Percentiles rank a stretch among this genome's conserved stretches.
Evolutionary conservation across 2,329 filamentous ascomycete species (phyloP).

Genomic region (Fusarium illudens): DNA sequence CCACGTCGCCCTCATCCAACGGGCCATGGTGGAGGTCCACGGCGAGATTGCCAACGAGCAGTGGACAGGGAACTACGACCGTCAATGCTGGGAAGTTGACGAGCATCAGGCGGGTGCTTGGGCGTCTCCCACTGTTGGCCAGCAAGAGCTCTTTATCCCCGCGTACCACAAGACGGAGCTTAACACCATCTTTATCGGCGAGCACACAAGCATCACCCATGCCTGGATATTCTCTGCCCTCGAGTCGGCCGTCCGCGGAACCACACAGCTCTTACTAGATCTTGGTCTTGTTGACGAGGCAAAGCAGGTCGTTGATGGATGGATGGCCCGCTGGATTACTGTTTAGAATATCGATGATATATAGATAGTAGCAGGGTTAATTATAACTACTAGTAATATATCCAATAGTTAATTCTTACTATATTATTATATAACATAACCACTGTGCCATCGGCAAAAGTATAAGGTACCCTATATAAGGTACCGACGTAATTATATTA

Average conservation of each 20-base stretch:
- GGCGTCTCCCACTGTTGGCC: constrained; percentile 59
- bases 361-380: too few relatives aligned
- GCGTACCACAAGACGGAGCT: constrained; percentile 69
- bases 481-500: too few relatives aligned
- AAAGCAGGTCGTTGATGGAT: constrained; percentile 62
- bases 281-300: constrained; percentile 69
- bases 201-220: constrained; percentile 62
- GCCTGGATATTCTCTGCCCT: constrained; percentile 62
- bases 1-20: constrained; percentile 33
- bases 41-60: constrained; percentile 58
- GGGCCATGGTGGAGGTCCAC: constrained; percentile 26
- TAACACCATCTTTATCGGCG: constrained; percentile 45
- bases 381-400: too few relatives aligned
- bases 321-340: constrained; percentile 67
- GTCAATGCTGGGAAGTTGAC: constrained; percentile 66
- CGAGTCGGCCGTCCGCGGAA: constrained; percentile 64
- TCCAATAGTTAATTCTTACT: too few relatives aligned
- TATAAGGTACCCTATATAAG: too few relatives aligned
- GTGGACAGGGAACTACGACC: constrained; percentile 65
- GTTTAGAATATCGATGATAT: background rate
- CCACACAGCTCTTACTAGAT: constrained; percentile 62
- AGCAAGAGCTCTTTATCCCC: constrained; percentile 67
- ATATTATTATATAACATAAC: too few relatives aligned
- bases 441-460: too few relatives aligned
- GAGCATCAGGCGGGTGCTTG: constrained; percentile 66